Evolutionary conservation across 495 filamentous ascomycete species (phyloP), one percentile per base, ranked within the genome.

Genomic region (Penicillium robsamsonii): DNA sequence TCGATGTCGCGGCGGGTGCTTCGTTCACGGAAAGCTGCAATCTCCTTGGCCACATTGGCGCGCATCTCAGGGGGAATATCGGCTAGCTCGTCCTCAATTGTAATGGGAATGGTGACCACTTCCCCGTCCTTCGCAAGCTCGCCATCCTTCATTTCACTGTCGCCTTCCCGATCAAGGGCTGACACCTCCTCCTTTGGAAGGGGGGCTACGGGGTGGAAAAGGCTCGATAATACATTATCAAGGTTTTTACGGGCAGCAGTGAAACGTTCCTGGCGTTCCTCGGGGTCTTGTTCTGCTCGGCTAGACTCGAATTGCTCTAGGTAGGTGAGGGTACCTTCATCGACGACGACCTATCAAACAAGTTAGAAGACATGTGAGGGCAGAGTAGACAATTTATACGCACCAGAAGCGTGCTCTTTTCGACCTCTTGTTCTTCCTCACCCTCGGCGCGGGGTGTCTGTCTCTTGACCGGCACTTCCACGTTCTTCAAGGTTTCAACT

Each of bases 61-160:
- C 94, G 86, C 92, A 93, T 93, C 64, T 97, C 94, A 11, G 89
- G 87, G 3, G 94, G 94, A 53, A 99, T 96, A 64, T 99, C 95
- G 40, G 90, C 87, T 29, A 99, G 79, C 63, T 99, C 94, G 67
- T 99, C 94, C 61, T 99, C 94, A 25, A 87, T 82, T 8, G 89
- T 88, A 35, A 96, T 82, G 4, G 90, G 88, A 57, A 96, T 97
- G 41, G 91, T 96, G 59, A 97, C 87, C 31, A 97, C 87, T 73
- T 96, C 92, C 30, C 67, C 71, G 55, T 89, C 84, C 44, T 76
- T 72, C 15, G 76, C 75, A 8, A 74, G 76, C 5, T 83, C 78
- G 12, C 69, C 79, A 59, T 91, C 87, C 47, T 79, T 81, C 90
- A 96, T 94, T 4, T 77, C 65, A 13, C 70, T 77, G 63, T 96